Conservation (phyloP, 2,329 filamentous ascomycete genomes). For the Beauveria scarabaeidicola region DNA sequence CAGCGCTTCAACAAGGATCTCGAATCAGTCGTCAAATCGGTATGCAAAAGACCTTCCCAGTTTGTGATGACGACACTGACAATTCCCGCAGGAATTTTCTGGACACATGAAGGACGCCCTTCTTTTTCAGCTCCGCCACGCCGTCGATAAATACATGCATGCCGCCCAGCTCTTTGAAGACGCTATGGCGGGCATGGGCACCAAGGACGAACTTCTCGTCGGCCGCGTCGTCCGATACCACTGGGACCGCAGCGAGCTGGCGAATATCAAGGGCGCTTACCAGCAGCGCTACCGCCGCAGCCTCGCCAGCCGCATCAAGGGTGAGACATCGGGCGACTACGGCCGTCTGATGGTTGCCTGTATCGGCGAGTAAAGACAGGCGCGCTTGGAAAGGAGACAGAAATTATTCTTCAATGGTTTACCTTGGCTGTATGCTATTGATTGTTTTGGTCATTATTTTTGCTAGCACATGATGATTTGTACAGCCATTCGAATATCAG, state of each 20-base stretch:
- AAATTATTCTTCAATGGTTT: neutral
- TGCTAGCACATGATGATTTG: neutral
- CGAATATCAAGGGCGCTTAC: slow-evolving; percentile 72
- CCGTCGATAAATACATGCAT: slow-evolving; percentile 71
- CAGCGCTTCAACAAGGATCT: slow-evolving; percentile 62
- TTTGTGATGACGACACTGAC: neutral
- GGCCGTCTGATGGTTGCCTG: slow-evolving; percentile 67
- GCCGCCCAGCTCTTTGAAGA: slow-evolving; percentile 79
- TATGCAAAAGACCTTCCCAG: slow-evolving; percentile 24
- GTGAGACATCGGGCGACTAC: slow-evolving; percentile 83
- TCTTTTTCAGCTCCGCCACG: slow-evolving; percentile 67
- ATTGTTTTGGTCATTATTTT: neutral
- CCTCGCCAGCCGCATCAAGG: slow-evolving; percentile 60
- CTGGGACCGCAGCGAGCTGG: slow-evolving; percentile 70
- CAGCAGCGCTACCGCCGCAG: slow-evolving; percentile 59
- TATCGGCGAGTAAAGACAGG: slow-evolving; percentile 33
- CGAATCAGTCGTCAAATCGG: slow-evolving; percentile 63
- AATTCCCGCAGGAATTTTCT: slow-evolving; percentile 58
- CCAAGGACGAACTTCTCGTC: slow-evolving; percentile 74
- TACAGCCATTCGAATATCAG: neutral
- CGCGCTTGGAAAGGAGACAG: neutral
- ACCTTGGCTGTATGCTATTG: neutral
- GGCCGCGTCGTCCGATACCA: slow-evolving; percentile 71
- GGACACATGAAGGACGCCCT: slow-evolving; percentile 89
- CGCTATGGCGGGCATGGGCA: slow-evolving; percentile 78